phyloP scores from a whole-genome alignment of 148 eudicot genomes.

The Mesembryanthemum crystallinum region DNA sequence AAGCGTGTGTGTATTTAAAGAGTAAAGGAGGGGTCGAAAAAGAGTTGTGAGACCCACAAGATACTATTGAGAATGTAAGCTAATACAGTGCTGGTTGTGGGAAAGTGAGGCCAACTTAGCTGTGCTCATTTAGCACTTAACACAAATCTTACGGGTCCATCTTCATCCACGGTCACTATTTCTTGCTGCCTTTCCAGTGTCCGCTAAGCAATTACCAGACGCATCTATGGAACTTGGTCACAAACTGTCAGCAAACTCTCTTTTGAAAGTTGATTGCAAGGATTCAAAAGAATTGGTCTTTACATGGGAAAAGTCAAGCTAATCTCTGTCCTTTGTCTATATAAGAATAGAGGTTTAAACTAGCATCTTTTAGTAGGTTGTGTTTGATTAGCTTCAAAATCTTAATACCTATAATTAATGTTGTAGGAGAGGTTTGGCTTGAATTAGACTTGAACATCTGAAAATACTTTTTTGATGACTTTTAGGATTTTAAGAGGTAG shows the following conservation, averaged over 20 bases:
- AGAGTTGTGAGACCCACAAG: conserved; percentile 15
- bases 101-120: conserved; percentile 24
- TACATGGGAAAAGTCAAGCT: conserved; percentile 12
- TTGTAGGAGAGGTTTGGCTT: conserved; percentile 13
- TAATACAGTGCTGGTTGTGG: conserved; percentile 11
- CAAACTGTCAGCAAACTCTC: background rate
- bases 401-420: conserved; percentile 3
- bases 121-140: conserved; percentile 17
- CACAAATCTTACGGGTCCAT: conserved; percentile 27
- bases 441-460: conserved; percentile 2
- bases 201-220: background rate
- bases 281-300: background rate
- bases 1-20: conserved; percentile 32
- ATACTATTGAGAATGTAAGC: conserved; percentile 24
- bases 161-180: conserved; percentile 14
- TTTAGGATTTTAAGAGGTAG: too few relatives aligned
- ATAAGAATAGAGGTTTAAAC: conserved; percentile 5
- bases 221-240: conserved; percentile 13
- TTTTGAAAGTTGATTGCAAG: conserved; percentile 3
- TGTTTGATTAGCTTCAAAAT: conserved; percentile 10
- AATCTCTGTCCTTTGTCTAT: conserved; percentile 5
- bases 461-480: background rate
- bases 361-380: background rate
- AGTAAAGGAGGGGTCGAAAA: conserved; percentile 4
- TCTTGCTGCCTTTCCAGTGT: conserved; percentile 6